Base-by-base conservation (phyloP, 2,329 filamentous ascomycete genomes). In the Xylariaceae sp. region DNA sequence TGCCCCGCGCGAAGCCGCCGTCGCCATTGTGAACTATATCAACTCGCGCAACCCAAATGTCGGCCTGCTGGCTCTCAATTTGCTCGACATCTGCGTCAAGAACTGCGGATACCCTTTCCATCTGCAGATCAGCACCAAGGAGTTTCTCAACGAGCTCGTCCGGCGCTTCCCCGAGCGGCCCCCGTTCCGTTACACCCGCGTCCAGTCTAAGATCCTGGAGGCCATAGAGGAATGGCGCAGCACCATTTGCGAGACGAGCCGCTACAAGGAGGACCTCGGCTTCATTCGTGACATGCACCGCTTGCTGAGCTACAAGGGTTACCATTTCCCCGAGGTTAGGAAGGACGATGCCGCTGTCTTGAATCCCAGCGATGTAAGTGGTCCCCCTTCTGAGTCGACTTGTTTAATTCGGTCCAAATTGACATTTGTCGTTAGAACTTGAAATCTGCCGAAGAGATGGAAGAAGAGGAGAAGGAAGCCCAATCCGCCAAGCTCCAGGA, bases 31-130 rank as follows among this genome's bases (percentile, higher is more conserved):
- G 64, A 87, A 88, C 73, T 91, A 92, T 68, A 86, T 97, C 78
- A 99, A 99, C 75, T 90, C 96, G 72, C 89, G 94, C 70, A 99
- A 97, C 70, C 89, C 92, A 55, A 97, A 96, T 71, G 90, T 99
- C 61, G 88, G 92, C 55, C 77, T 99, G 60, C 81, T 97, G 53
- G 93, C 94, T 54, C 81, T 97, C 66, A 86, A 87, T 75, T 83
- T 99, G 61, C 89, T 99, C 68, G 94, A 99, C 71, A 97, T 97
- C 58, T 97, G 94, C 73, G 94, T 97, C 73, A 99, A 99, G 79
- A 99, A 99, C 75, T 99, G 94, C 80, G 94, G 94, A 64, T 99
- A 99, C 70, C 92, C 94, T 1, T 99, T 99, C 73, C 94, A 99
- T 68, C 84, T 99, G 53, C 94, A 99, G 73, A 97, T 99, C 69